Evolutionary conservation across 2,329 filamentous ascomycete genomes (phyloP).

Genomic region (Sordariomycetes sp.): DNA sequence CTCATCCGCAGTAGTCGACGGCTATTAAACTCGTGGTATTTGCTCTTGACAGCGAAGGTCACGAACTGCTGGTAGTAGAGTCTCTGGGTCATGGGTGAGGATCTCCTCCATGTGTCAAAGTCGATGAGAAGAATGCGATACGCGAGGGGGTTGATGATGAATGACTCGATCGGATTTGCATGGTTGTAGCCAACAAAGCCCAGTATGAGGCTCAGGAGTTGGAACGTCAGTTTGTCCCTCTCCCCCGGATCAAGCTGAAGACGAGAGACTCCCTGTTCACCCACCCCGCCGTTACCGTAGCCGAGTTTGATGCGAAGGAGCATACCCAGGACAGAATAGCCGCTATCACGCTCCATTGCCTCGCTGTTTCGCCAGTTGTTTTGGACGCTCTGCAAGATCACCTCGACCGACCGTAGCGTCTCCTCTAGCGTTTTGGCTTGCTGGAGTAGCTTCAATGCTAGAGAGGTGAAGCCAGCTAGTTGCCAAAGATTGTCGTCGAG

Average conservation of each 20-base stretch:
- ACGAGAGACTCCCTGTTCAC: conserved; percentile 14
- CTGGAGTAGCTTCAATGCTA: conserved; percentile 78
- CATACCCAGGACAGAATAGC: conserved; percentile 79
- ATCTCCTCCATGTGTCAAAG: conserved; percentile 83
- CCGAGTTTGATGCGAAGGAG: conserved; percentile 77
- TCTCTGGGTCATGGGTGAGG: conserved; percentile 65
- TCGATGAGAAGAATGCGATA: conserved; percentile 90
- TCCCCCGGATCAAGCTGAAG: conserved; percentile 39
- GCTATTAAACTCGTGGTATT: conserved; percentile 85
- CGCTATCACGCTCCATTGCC: conserved; percentile 92
- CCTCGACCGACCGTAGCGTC: conserved; percentile 67
- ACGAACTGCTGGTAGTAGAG: conserved; percentile 91
- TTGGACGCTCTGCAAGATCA: conserved; percentile 75
- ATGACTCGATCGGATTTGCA: conserved; percentile 69
- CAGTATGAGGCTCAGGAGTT: conserved; percentile 67
- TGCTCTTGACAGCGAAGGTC: conserved; percentile 80
- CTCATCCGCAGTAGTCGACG: conserved; percentile 82
- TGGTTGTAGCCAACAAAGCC: conserved; percentile 84
- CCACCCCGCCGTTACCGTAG: conserved; percentile 1
- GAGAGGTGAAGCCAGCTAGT: conserved; percentile 78
- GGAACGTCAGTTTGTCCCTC: conserved; percentile 42
- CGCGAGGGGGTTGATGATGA: conserved; percentile 90
- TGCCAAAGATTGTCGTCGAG: conserved; percentile 91
- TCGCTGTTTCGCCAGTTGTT: conserved; percentile 97
- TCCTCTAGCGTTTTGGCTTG: conserved; percentile 59